phyloP scores from a whole-genome alignment of 495 filamentous ascomycete genomes.

The Trichoderma orchidacearum region DNA sequence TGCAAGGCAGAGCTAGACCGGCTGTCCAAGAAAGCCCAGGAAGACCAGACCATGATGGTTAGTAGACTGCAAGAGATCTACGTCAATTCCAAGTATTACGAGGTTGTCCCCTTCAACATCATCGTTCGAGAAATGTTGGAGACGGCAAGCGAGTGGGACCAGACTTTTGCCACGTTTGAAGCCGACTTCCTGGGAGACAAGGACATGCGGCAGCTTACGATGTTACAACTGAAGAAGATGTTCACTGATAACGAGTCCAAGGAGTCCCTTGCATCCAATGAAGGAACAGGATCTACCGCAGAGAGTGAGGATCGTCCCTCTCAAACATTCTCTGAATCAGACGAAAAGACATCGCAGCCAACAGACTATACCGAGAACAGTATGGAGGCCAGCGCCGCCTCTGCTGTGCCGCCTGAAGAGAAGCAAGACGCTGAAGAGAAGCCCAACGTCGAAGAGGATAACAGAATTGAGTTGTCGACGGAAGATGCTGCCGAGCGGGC shows the following conservation, averaged over 20 bases:
- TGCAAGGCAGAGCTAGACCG: conserved; percentile 71
- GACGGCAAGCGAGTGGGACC: conserved; percentile 89
- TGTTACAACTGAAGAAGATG: conserved; percentile 85
- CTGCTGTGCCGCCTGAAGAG: conserved; percentile 6
- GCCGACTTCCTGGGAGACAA: conserved; percentile 94
- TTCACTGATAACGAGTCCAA: conserved; percentile 81
- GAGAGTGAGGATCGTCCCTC: conserved; percentile 2
- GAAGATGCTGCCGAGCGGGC: conserved; percentile 36
- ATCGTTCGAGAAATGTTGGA: conserved; percentile 82
- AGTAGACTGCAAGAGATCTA: conserved; percentile 79
- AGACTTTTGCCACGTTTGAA: conserved; percentile 78
- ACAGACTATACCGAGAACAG: conserved; percentile 11
- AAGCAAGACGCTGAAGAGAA: conserved; percentile 10
- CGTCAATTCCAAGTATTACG: conserved; percentile 86
- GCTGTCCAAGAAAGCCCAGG: conserved; percentile 58
- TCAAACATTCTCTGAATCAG: conserved; percentile 15
- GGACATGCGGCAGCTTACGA: conserved; percentile 83
- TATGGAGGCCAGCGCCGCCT: conserved; percentile 7
- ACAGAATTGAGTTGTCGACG: conserved; percentile 7
- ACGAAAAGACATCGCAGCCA: conserved; percentile 24
- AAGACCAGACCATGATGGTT: conserved; percentile 61
- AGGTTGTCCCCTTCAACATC: conserved; percentile 83
- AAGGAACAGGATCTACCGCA: conserved; percentile 33
- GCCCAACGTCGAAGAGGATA: conserved; percentile 5
- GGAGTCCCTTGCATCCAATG: conserved; percentile 51